Base-by-base conservation (phyloP, 1,139 yeast species). In the Kluyveromyces sp. region DNA sequence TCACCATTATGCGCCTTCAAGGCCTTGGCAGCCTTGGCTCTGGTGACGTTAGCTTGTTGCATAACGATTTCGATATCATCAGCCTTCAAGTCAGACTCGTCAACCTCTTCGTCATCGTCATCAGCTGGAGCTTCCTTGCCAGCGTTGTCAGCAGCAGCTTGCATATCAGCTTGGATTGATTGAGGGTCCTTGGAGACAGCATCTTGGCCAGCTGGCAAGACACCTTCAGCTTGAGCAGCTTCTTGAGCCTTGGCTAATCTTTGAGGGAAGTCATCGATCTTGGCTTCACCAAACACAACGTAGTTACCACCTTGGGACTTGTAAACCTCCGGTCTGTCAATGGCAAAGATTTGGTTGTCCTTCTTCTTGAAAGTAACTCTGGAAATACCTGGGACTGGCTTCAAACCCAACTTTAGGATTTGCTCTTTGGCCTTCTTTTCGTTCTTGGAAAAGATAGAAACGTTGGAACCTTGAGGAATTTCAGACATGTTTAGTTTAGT, bases 281-380 rank as follows among this genome's bases (percentile, higher is more conserved):
- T 87, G 68, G 96, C 95, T 74, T 90, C 97, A 73, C 98, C 98
- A 64, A 92, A 90, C 57, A 92, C 97, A 63, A 92, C 83, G 76
- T 85, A 92, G 62, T 95, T 83, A 68, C 97, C 96, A 65, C 96
- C 94, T 61, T 84, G 78, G 56, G 96, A 83, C 74, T 79, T 87
- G 95, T 77, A 92, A 52, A 92, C 98, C 61, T 90, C 97, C 69
- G 98, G 98, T 59, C 73, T 71, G 71, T 87, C 95, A 74, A 92
- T 87, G 67, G 96, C 95, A 70, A 85, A 82, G 68, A 89, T 85
- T 68, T 83, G 79, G 81, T 88, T 88, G 71, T 94, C 90, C 74
- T 88, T 82, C 77, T 87, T 92, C 75, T 86, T 88, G 80, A 92
- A 84, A 60, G 96, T 89, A 65, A 92, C 98, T 76, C 98, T 86